phyloP scores from a whole-genome alignment of 306 rosid species.

The Nissolia schottii region DNA sequence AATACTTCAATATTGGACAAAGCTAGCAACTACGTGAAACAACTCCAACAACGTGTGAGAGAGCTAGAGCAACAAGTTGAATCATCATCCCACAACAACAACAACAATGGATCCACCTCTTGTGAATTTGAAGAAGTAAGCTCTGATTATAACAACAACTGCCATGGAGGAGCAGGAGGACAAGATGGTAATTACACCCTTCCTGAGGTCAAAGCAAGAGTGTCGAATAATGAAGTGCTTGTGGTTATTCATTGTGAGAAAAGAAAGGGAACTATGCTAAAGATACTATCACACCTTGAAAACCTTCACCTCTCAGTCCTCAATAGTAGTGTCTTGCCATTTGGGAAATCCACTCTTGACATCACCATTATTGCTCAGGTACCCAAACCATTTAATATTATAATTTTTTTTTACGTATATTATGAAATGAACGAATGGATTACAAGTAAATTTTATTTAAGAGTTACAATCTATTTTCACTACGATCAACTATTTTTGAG shows the following conservation, averaged over 20 bases:
- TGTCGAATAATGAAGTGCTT: slow-evolving; percentile 18
- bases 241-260: slow-evolving; percentile 33
- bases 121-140: neutral
- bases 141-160: neutral
- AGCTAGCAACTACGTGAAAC: slow-evolving; percentile 21
- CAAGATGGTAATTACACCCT: neutral
- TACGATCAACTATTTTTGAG: too few species aligned
- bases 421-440: too few species aligned
- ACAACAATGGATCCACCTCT: neutral
- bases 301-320: slow-evolving; percentile 23
- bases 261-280: slow-evolving; percentile 23
- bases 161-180: too few species aligned
- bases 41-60: slow-evolving; percentile 32
- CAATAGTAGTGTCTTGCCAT: slow-evolving; percentile 32
- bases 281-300: slow-evolving; percentile 28
- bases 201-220: slow-evolving; percentile 26
- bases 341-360: slow-evolving; percentile 29
- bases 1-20: slow-evolving; percentile 15
- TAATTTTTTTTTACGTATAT: too few species aligned
- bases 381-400: neutral
- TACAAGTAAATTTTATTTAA: too few species aligned
- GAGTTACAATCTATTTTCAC: too few species aligned
- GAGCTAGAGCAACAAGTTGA: slow-evolving; percentile 30
- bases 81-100: neutral
- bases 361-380: slow-evolving; percentile 41